Conservation (phyloP, 2,329 filamentous ascomycete species). For the Scopulariopsis brevicaulis region DNA sequence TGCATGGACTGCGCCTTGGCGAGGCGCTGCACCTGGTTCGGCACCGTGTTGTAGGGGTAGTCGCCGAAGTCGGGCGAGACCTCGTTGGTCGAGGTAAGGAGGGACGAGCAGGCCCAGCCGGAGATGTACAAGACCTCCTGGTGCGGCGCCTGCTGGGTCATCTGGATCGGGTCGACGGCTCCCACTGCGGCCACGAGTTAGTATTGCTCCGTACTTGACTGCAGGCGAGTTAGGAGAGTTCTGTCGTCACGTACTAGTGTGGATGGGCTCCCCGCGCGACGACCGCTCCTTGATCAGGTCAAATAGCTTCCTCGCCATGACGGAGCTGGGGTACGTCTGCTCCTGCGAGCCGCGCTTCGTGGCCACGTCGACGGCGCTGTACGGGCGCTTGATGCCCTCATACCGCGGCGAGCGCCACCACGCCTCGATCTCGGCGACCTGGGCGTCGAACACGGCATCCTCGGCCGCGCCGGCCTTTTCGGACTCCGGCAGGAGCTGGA, state of each 20-base stretch:
- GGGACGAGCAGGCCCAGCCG: slow-evolving; percentile 93
- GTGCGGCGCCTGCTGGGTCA: slow-evolving; percentile 95
- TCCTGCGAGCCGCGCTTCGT: slow-evolving; percentile 83
- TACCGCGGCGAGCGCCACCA: slow-evolving; percentile 87
- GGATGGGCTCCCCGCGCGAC: slow-evolving; percentile 74
- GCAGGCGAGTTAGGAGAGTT: neutral
- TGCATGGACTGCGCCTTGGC: slow-evolving; percentile 97
- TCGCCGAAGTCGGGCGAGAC: slow-evolving; percentile 97
- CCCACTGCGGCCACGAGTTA: slow-evolving; percentile 52
- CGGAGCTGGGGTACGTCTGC: slow-evolving; percentile 80
- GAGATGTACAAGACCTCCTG: slow-evolving; percentile 95
- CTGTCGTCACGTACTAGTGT: slow-evolving; percentile 59
- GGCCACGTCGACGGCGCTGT: slow-evolving; percentile 82
- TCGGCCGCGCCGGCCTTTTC: slow-evolving; percentile 72
- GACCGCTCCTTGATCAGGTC: slow-evolving; percentile 71
- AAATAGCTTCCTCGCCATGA: slow-evolving; percentile 94
- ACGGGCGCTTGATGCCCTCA: slow-evolving; percentile 82
- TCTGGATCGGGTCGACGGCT: slow-evolving; percentile 96
- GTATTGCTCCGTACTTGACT: neutral
- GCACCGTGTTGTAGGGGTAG: slow-evolving; percentile 98
- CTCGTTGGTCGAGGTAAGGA: slow-evolving; percentile 90
- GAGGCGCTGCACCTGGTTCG: slow-evolving; percentile 91
- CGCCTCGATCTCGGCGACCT: slow-evolving; percentile 72
- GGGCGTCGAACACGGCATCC: slow-evolving; percentile 73
- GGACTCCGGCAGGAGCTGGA: slow-evolving; percentile 70